Evolutionary conservation across 2,329 filamentous ascomycete species (phyloP).

Genomic region (Tolypocladium sp.): DNA sequence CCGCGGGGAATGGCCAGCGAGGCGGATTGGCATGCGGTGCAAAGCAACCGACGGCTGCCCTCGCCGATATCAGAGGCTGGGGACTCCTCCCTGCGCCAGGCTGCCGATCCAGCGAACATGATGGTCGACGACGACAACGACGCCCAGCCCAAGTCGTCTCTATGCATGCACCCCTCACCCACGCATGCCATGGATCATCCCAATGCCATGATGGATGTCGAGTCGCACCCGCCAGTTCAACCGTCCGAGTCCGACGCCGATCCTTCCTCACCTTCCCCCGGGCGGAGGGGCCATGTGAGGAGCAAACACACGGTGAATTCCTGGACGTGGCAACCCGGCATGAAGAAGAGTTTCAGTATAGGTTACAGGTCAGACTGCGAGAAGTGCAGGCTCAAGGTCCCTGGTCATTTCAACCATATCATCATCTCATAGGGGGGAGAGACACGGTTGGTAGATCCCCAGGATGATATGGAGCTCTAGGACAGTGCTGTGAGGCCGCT

Average conservation of each 20-base stretch:
- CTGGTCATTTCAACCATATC: slow-evolving; percentile 75
- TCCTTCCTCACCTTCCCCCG: slow-evolving; percentile 34
- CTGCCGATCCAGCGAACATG: slow-evolving; percentile 20
- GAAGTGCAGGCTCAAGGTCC: slow-evolving; percentile 65
- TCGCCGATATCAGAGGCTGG: slow-evolving; percentile 53
- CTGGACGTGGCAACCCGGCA: slow-evolving; percentile 52
- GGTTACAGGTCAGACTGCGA: slow-evolving; percentile 71
- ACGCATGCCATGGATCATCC: slow-evolving; percentile 29
- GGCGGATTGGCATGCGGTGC: slow-evolving; percentile 41
- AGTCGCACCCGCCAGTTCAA: slow-evolving; percentile 14
- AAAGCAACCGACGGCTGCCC: slow-evolving; percentile 45
- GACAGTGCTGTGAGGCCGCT: slow-evolving; percentile 15
- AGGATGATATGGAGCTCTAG: slow-evolving; percentile 11
- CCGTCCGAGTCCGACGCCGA: slow-evolving; percentile 23
- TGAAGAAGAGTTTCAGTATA: slow-evolving; percentile 68
- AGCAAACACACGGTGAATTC: slow-evolving; percentile 51
- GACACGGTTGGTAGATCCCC: slow-evolving; percentile 16
- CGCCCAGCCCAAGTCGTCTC: slow-evolving; percentile 14
- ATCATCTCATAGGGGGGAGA: slow-evolving; percentile 47
- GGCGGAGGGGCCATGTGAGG: slow-evolving; percentile 45
- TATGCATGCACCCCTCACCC: slow-evolving; percentile 13
- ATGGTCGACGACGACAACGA: slow-evolving; percentile 21
- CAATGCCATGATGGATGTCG: slow-evolving; percentile 27
- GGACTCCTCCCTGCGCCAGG: slow-evolving; percentile 32
- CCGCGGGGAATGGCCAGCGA: slow-evolving; percentile 37